phyloP scores from a whole-genome alignment of 2,329 filamentous ascomycete genomes.

The Didymellaceae sp. region DNA sequence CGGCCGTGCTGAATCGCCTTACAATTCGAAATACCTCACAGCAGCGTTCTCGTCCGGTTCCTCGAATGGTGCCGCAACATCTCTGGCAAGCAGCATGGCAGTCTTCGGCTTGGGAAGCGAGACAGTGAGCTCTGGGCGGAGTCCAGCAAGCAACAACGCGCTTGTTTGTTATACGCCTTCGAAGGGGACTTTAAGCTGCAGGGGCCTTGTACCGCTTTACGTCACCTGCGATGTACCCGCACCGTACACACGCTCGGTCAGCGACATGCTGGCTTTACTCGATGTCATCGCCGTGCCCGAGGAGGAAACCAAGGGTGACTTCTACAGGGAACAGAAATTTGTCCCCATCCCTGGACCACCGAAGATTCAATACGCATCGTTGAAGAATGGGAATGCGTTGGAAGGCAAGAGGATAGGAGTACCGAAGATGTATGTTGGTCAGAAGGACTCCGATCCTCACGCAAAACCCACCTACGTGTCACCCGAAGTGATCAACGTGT shows the following conservation, averaged over 20 bases:
- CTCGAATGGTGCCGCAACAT: constrained; percentile 62
- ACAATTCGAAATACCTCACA: constrained; percentile 60
- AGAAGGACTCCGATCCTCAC: constrained; percentile 36
- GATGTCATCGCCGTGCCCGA: constrained; percentile 58
- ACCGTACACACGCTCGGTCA: constrained; percentile 59
- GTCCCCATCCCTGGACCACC: constrained; percentile 51
- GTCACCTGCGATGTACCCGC: constrained; percentile 63
- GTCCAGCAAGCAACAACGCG: constrained; percentile 64
- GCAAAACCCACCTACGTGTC: constrained; percentile 48
- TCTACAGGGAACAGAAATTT: constrained; percentile 61
- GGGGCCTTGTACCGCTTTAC: constrained; percentile 63
- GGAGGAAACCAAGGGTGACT: constrained; percentile 54
- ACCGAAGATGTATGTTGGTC: constrained; percentile 60
- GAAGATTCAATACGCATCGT: constrained; percentile 44
- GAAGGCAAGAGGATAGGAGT: constrained; percentile 57
- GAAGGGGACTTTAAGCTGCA: constrained; percentile 57
- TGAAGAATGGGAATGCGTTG: constrained; percentile 46
- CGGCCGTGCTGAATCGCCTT: constrained; percentile 63
- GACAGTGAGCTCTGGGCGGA: constrained; percentile 63
- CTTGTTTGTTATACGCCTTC: constrained; percentile 64
- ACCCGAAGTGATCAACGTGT: constrained; percentile 47
- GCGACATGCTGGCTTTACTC: constrained; percentile 59
- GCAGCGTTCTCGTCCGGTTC: constrained; percentile 65
- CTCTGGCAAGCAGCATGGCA: constrained; percentile 59
- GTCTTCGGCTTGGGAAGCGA: constrained; percentile 63